Percentiles rank a stretch among this genome's conserved stretches.
Conservation (phyloP, 768 basidiomycete genomes). For the Chalciporus piperatus region DNA sequence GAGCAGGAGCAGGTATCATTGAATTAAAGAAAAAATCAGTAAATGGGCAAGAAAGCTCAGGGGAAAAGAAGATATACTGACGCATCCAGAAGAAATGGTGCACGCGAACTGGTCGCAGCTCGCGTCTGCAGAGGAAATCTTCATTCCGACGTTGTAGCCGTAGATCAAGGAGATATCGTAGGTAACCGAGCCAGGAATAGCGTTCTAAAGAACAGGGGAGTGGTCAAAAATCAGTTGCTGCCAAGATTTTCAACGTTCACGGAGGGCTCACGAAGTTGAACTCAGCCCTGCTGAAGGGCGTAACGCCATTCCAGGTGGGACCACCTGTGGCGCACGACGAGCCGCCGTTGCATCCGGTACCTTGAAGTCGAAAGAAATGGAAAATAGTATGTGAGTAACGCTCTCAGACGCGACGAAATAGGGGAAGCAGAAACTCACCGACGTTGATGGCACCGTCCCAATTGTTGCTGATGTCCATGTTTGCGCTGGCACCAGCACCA, state of each 20-base stretch:
- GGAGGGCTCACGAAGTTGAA: slow-evolving; percentile 28
- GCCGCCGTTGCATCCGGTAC: slow-evolving; percentile 27
- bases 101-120: slow-evolving; percentile 31
- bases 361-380: slow-evolving; percentile 5
- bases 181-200: slow-evolving; percentile 27
- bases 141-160: slow-evolving; percentile 34
- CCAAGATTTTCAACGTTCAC: neutral
- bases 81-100: slow-evolving; percentile 30
- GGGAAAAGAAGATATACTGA: slow-evolving; percentile 12
- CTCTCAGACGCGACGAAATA: no score
- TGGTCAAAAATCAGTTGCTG: neutral
- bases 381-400: neutral
- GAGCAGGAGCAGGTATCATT: neutral
- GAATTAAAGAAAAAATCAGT: neutral
- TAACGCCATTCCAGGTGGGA: slow-evolving; percentile 28
- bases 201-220: slow-evolving; percentile 7
- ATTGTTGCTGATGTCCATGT: slow-evolving; percentile 31
- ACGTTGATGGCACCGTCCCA: slow-evolving; percentile 33
- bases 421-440: slow-evolving; percentile 15
- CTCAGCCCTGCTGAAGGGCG: slow-evolving; percentile 33
- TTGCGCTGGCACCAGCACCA: slow-evolving; percentile 17
- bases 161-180: slow-evolving; percentile 35
- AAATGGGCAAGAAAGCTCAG: no score
- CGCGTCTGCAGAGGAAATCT: slow-evolving; percentile 28
- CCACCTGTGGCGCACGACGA: slow-evolving; percentile 29